Evolutionary conservation across 2,329 filamentous ascomycete genomes (phyloP), one percentile per base, ranked within the genome.

Genomic region (Phialemoniopsis sp.): DNA sequence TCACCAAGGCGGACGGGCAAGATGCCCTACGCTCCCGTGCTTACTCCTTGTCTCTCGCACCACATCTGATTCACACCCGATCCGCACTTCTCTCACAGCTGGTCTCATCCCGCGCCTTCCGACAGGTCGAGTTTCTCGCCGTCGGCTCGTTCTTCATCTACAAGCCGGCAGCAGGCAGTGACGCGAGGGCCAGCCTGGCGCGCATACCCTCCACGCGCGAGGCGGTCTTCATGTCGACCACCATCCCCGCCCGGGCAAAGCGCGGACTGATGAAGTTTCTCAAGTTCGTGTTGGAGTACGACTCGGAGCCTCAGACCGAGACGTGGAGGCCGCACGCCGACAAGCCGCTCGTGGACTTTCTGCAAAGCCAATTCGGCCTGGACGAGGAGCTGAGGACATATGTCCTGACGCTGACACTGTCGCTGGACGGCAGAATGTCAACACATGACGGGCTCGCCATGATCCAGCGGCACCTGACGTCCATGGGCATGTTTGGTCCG

Each of bases 121-220:
- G 84, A 16, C 90, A 96, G 64, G 76, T 98, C 34, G 91, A 97
- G 57, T 97, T 97, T 51, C 78, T 93, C 45, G 89, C 91, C 19
- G 87, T 97, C 18, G 91, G 91, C 18, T 91, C 87, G 41, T 97
- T 91, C 79, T 96, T 86, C 76, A 80, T 96, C 40, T 83, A 82
- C 55, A 68, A 74, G 42, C 54, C 63, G 1, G 19, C 56, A 14
- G 29, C 47, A 5, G 55, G 51, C 15, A 46, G 50, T 13, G 48
- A 53, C 13, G 36, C 55, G 29, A 54, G 50, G 31, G 52, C 63
- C 12, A 52, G 50, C 8, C 66, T 95, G 29, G 68, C 74, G 37
- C 85, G 85, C 41, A 86, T 97, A 37, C 91, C 93, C 1, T 90
- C 87, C 46, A 90, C 87, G 19, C 80, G 91, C 48, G 91, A 98